A percentile compares a stretch with the other conserved stretches of the same genome.
Evolutionary conservation across 2,329 filamentous ascomycete species (phyloP).

Genomic region (Colletotrichum sp.): DNA sequence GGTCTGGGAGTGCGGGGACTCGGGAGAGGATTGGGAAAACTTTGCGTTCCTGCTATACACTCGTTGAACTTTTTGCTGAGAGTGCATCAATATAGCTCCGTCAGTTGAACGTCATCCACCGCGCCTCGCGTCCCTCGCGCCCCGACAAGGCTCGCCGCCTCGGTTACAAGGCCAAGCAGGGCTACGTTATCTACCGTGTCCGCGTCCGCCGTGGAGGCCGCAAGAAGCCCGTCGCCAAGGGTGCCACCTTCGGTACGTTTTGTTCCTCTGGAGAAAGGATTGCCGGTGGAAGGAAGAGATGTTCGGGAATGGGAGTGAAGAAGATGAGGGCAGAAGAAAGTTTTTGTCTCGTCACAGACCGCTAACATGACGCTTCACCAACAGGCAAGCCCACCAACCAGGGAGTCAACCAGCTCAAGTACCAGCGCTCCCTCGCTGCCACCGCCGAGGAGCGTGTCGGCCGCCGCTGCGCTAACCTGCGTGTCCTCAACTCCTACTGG

Average conservation of each 20-base stretch:
- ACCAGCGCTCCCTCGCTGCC: slow-evolving; percentile 97
- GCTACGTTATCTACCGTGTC: slow-evolving; percentile 99
- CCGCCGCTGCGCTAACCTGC: slow-evolving; percentile 97
- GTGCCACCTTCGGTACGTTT: slow-evolving; percentile 95
- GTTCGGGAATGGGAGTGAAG: neutral
- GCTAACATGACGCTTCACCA: slow-evolving; percentile 25
- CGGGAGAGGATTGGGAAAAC: slow-evolving; percentile 25
- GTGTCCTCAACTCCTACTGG: slow-evolving; percentile 99
- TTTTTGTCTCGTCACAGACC: neutral
- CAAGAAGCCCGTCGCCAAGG: slow-evolving; percentile 96
- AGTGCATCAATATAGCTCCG: slow-evolving; percentile 99
- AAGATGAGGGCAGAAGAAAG: neutral
- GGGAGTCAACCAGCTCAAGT: slow-evolving; percentile 99
- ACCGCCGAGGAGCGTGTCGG: slow-evolving; percentile 99
- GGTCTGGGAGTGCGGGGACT: neutral
- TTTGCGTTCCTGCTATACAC: slow-evolving; percentile 82
- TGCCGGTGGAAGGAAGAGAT: neutral
- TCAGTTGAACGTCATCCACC: slow-evolving; percentile 99
- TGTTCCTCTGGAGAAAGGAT: neutral
- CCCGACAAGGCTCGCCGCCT: slow-evolving; percentile 99
- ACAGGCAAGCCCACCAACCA: slow-evolving; percentile 99
- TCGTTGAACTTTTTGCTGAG: slow-evolving; percentile 99
- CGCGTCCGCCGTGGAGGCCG: slow-evolving; percentile 98
- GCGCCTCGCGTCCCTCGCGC: slow-evolving; percentile 95
- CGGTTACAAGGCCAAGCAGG: slow-evolving; percentile 99